Evolutionary conservation across 495 filamentous ascomycete species (phyloP).

Genomic region (Entonaema liquescens): DNA sequence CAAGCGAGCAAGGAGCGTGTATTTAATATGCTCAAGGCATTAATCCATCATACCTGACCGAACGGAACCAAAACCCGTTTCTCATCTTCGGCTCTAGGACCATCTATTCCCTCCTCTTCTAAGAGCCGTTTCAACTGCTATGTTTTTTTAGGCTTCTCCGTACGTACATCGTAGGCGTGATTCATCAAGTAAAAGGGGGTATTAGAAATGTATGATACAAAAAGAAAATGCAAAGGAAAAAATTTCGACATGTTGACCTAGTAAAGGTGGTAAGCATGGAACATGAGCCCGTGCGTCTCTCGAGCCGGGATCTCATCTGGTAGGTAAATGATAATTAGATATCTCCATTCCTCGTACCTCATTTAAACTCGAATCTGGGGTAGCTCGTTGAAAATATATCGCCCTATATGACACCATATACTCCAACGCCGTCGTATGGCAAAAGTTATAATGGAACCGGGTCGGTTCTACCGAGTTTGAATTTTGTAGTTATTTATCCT

Average conservation of each 20-base stretch:
- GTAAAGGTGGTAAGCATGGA: not conserved
- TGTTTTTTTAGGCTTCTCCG: constrained; percentile 9
- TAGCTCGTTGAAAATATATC: constrained; percentile 16
- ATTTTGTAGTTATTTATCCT: constrained; percentile 16
- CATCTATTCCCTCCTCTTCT: not conserved
- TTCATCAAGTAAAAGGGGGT: constrained; percentile 21
- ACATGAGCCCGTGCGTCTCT: not conserved
- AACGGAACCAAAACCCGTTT: not conserved
- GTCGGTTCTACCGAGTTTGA: not conserved
- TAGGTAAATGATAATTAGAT: constrained; percentile 5
- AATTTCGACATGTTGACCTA: not conserved
- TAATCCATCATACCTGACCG: not conserved
- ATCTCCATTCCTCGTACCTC: constrained; percentile 32
- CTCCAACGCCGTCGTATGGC: constrained; percentile 14
- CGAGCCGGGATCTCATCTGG: constrained; percentile 5
- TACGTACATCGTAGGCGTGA: constrained; percentile 15
- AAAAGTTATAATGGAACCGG: not conserved
- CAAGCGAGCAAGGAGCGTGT: not conserved
- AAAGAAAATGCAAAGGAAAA: not conserved
- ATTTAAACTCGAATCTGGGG: constrained; percentile 17
- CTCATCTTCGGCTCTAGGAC: not conserved
- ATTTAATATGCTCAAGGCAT: not conserved
- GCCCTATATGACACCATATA: constrained; percentile 17
- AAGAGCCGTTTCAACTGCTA: constrained; percentile 12
- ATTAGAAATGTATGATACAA: constrained; percentile 34